Percentiles rank a stretch among this genome's conserved stretches.
These are phyloP conservation scores for Eucommia ulmoides DNA, from an alignment of 257 asterid species.

Conservation along the genomic window DNA sequence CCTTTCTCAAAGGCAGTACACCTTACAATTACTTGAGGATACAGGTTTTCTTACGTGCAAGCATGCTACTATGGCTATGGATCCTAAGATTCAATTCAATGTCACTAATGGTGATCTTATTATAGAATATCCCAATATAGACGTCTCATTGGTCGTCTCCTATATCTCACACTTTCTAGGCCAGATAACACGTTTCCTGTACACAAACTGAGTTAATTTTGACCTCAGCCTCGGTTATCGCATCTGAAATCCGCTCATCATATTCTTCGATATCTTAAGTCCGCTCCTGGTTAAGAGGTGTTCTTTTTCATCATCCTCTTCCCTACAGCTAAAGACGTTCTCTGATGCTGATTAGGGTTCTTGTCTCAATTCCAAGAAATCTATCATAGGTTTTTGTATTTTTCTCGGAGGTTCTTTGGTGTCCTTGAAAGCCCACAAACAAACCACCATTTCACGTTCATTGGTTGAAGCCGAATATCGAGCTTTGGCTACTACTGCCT, in stretches of 20 bases:
- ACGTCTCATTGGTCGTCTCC: background rate
- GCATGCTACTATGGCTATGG: background rate
- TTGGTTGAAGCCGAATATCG: background rate
- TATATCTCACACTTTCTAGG: background rate
- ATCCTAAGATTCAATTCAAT: background rate
- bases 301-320: background rate
- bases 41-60: background rate
- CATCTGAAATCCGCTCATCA: background rate
- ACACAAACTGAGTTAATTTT: background rate
- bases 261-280: background rate
- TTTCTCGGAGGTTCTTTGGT: background rate
- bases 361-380: background rate
- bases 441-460: background rate
- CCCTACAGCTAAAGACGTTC: background rate
- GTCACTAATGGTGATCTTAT: background rate
- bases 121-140: background rate
- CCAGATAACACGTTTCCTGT: background rate
- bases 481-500: background rate
- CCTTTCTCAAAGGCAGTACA: background rate
- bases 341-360: background rate
- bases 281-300: background rate
- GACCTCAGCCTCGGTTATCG: background rate
- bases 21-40: background rate
- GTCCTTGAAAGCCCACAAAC: background rate
- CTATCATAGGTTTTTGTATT: background rate